Base-by-base conservation (phyloP, 208 protist species). In the Trypanosoma vivax region DNA sequence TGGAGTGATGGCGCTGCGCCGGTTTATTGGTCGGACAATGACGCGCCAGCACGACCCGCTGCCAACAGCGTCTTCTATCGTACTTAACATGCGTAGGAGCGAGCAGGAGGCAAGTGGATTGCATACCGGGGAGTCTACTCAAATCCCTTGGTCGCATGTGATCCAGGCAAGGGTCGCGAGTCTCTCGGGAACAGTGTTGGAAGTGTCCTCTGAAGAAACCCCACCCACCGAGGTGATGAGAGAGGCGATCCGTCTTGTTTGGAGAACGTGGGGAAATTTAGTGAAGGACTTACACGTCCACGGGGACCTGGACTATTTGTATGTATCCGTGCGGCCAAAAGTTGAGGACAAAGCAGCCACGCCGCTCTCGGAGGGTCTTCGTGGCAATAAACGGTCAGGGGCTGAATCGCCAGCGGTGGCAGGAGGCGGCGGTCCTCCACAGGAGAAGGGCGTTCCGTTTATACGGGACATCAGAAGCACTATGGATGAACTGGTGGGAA, bases 261-360 rank as follows among this genome's bases (percentile, higher is more conserved):
- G 85, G 85, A 53, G 70, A 29, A 65, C 60, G n/a, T 93, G 85
- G 85, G 85, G 85, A 13, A 79, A 93, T 50, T 58, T 93, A 9
- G 63, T 93, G 5, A 93, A 93, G 56, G 81, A 93, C 46, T 57
- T 93, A 2, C 85, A 90, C 62, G 76, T 90, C 14, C 65, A 88
- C 46, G 85, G 79, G 11, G 81, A 93, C 58, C 57, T 89, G 6
- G 85, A 93, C 50, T 88, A 73, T 38, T 52, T 93, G 19, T 86
- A 90, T 53, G 69, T 90, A 23, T 65, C 71, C 10, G 79, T 93
- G 38, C 66, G 77, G 39, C 81, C 76, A 14, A 37, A 70, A 28
- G 55, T 87, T 51, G 81, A 90, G 46, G 58, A 56, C 45, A 23
- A 69, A 70, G 41, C 81, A 70, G 41, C 57, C 68, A 23, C 65